phyloP scores from a whole-genome alignment of 257 asterid species.

The Fraxinus americana region DNA sequence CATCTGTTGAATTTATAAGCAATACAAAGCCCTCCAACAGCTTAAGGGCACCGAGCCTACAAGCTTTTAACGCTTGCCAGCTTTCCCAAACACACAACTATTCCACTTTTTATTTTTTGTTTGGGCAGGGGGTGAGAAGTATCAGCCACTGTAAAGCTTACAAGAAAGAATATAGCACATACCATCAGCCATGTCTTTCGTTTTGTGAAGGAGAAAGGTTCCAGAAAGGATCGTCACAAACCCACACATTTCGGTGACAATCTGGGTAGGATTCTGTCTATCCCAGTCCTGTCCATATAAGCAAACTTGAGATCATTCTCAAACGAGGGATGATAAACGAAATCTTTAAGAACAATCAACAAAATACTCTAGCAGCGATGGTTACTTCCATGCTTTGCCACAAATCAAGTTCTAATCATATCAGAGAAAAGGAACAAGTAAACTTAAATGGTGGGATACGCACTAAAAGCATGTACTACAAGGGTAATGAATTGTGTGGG shows the following conservation, averaged over 20 bases:
- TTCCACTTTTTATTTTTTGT: no score
- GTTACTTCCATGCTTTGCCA: not conserved
- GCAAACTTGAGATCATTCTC: slow-evolving; percentile 13
- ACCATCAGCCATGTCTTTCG: slow-evolving; percentile 94
- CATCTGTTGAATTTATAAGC: not conserved
- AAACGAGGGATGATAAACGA: not conserved
- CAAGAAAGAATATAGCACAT: slow-evolving; percentile 22
- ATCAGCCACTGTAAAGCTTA: not conserved
- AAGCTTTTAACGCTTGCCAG: not conserved
- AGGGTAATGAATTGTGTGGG: not conserved
- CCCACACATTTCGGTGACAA: slow-evolving; percentile 93
- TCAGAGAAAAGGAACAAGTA: not conserved
- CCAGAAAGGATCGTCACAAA: slow-evolving; percentile 95
- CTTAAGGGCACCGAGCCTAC: not conserved
- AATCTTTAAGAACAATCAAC: not conserved
- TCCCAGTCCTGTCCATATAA: slow-evolving; percentile 80
- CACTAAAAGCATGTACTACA: not conserved
- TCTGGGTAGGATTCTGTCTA: slow-evolving; percentile 91
- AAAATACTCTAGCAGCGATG: not conserved
- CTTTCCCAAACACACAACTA: not conserved
- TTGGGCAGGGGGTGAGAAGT: not conserved
- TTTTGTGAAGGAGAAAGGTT: slow-evolving; percentile 96
- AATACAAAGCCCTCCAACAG: not conserved
- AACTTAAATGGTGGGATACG: not conserved
- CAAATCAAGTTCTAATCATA: not conserved